These are phyloP conservation scores for Boletus semigastroideus DNA, from an alignment of 1,284 basidiomycete genomes.

Conservation along the genomic window DNA sequence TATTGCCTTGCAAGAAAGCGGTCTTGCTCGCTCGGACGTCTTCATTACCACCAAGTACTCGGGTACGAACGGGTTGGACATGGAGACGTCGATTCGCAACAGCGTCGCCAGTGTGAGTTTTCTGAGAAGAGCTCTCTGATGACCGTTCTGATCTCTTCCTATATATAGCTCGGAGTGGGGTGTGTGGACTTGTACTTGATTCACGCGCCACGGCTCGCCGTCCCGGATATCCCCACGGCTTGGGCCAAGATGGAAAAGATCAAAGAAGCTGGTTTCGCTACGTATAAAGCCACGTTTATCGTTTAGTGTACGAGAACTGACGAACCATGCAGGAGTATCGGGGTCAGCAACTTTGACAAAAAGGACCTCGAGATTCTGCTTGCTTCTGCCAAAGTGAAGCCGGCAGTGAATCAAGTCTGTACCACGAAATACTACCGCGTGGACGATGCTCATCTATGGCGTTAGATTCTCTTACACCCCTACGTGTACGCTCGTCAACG, in stretches of 20 bases:
- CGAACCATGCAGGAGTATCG: constrained; percentile 63
- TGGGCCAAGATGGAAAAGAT: constrained; percentile 66
- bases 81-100: constrained; percentile 41
- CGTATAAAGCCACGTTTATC: background rate
- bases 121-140: background rate
- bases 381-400: constrained; percentile 55
- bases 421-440: constrained; percentile 1
- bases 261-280: constrained; percentile 37
- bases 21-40: constrained; percentile 42
- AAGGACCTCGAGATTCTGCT: constrained; percentile 55
- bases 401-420: constrained; percentile 70
- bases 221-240: constrained; percentile 54
- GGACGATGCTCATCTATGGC: background rate
- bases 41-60: constrained; percentile 62
- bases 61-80: constrained; percentile 50
- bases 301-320: background rate
- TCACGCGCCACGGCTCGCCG: constrained; percentile 51
- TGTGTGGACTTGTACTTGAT: constrained; percentile 75
- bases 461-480: constrained; percentile 65
- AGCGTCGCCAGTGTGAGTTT: constrained; percentile 54
- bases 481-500: constrained; percentile 61
- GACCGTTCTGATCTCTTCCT: too few species aligned
- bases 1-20: constrained; percentile 46
- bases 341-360: constrained; percentile 69
- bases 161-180: constrained; percentile 62